phyloP scores from a whole-genome alignment of 805 yeast species.

The Ogataea salicorniae region DNA sequence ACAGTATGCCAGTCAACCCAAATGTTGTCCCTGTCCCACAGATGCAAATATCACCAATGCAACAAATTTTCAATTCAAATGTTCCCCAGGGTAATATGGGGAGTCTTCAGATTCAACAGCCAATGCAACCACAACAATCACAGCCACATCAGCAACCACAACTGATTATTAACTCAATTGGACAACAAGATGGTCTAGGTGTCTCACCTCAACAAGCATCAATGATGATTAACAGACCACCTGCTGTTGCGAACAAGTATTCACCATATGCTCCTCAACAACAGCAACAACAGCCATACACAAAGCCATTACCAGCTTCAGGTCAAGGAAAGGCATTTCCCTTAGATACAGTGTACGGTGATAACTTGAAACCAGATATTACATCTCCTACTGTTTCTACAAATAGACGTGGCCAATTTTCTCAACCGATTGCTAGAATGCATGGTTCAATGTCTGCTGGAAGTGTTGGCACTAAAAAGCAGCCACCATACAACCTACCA shows the following conservation, averaged over 20 bases:
- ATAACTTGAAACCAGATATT: conserved; percentile 12
- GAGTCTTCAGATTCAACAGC: conserved; percentile 1
- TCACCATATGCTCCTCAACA: conserved; percentile 13
- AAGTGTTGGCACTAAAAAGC: conserved; percentile 1
- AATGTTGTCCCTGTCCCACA: conserved; percentile 28
- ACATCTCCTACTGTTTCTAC: conserved; percentile 9
- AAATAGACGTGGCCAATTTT: conserved; percentile 10
- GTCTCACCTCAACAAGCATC: not conserved
- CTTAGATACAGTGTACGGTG: conserved; percentile 17
- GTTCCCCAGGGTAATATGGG: not conserved
- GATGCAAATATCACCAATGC: conserved; percentile 16
- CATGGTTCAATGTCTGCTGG: not conserved
- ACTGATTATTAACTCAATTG: too few relatives aligned
- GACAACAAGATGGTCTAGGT: not conserved
- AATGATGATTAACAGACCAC: not conserved
- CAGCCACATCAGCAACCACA: not conserved
- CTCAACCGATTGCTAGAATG: conserved; percentile 12
- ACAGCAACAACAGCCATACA: conserved; percentile 1
- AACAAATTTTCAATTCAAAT: conserved; percentile 11
- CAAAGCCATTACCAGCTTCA: not conserved
- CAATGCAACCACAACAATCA: conserved; percentile 2
- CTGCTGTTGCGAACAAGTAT: conserved; percentile 8
- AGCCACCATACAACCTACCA: not conserved
- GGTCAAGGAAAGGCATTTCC: conserved; percentile 7
- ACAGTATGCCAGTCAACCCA: conserved; percentile 21